Evolutionary conservation across 108 stramenopile species (phyloP).

Genomic region (Schizochytrium sp.): DNA sequence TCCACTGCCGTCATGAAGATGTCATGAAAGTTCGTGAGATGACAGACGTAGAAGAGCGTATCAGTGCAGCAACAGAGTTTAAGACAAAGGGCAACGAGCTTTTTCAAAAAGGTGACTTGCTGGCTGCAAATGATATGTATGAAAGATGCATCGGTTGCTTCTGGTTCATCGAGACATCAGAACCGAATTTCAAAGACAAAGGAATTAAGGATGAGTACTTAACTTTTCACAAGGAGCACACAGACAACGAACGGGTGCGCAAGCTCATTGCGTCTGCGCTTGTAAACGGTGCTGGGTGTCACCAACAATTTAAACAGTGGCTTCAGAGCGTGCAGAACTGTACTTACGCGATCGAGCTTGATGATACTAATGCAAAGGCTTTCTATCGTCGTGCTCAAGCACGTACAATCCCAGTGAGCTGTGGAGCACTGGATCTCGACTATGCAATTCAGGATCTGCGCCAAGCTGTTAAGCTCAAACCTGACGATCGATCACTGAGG

Average conservation of each 20-base stretch:
- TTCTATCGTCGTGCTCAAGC: conserved; percentile 39
- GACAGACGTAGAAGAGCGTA: neutral
- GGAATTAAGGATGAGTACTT: conserved; percentile 59
- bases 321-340: neutral
- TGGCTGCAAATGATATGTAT: conserved; percentile 33
- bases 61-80: neutral
- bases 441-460: conserved; percentile 10
- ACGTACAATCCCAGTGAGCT: conserved; percentile 42
- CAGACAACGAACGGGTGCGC: neutral
- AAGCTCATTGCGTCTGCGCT: conserved; percentile 14
- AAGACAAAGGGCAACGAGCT: conserved; percentile 36
- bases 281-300: neutral
- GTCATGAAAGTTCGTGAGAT: conserved; percentile 6
- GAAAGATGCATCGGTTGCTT: conserved; percentile 46
- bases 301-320: neutral
- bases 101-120: neutral
- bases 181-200: conserved; percentile 32
- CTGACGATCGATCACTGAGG: conserved; percentile 14
- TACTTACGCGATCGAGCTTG: conserved; percentile 7
- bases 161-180: conserved; percentile 39
- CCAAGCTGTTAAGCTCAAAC: neutral
- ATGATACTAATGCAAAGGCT: conserved; percentile 38
- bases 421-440: conserved; percentile 38
- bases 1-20: conserved; percentile 29
- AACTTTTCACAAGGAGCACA: neutral